A percentile compares a stretch with the other conserved stretches of the same genome.
These are phyloP conservation scores for Lanmaoa pseudosensibilis DNA, from an alignment of 768 basidiomycete genomes.

Conservation along the genomic window DNA sequence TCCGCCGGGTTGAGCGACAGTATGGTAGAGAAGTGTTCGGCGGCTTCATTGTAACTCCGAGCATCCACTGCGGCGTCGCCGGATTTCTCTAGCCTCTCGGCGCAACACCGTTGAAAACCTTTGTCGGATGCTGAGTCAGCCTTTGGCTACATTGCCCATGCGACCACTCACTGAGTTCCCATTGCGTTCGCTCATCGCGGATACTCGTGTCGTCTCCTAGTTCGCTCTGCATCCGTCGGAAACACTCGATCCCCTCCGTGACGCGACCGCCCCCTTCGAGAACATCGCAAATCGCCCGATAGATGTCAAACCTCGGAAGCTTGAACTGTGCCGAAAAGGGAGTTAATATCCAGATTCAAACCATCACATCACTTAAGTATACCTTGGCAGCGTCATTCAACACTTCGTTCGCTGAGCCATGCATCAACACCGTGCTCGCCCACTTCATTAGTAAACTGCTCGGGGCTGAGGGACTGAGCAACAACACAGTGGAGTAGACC, in stretches of 20 bases:
- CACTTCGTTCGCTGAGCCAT: not conserved
- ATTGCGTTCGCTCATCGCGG: not conserved
- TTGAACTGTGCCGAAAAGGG: not conserved
- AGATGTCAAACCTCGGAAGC: not conserved
- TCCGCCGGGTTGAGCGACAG: too few species aligned
- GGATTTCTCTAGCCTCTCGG: too few species aligned
- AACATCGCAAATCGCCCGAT: not conserved
- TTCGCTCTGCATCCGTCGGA: not conserved
- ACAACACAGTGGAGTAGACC: constrained; percentile 3
- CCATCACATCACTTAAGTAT: not conserved
- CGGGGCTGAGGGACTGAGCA: not conserved
- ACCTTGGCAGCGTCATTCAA: constrained; percentile 1
- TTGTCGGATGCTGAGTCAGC: too few species aligned
- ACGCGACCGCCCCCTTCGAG: not conserved
- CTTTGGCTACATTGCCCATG: too few species aligned
- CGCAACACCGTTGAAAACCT: too few species aligned
- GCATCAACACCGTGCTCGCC: not conserved
- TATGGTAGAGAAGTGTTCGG: too few species aligned
- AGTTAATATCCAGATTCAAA: not conserved
- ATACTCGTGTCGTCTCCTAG: not conserved
- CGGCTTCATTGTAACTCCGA: too few species aligned
- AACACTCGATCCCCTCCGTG: not conserved
- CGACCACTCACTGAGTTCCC: not conserved
- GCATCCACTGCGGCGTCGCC: too few species aligned
- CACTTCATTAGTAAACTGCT: constrained; percentile 6